Evolutionary conservation across 1,139 yeast species (phyloP).

Genomic region (Lizanozyma gosingica): DNA sequence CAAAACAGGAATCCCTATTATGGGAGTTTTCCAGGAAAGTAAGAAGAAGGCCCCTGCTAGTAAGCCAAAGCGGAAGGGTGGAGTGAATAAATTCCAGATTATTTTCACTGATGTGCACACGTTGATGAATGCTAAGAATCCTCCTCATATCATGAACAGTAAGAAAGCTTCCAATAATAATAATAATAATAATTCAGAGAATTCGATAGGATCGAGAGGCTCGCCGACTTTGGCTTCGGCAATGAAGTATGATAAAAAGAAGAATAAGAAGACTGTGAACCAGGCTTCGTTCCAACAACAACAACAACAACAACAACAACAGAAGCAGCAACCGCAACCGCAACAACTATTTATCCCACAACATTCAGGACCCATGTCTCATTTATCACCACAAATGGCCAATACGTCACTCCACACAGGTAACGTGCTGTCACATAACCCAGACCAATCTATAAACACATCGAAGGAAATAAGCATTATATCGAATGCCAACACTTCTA

Average conservation of each 20-base stretch:
- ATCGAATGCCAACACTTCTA: constrained; percentile 13
- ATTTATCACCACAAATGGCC: background rate
- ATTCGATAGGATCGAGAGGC: constrained; percentile 15
- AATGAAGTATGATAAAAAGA: background rate
- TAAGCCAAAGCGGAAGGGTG: constrained; percentile 15
- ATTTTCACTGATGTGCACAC: constrained; percentile 37
- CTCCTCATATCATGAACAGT: constrained; percentile 12
- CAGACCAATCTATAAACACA: background rate
- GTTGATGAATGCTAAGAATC: constrained; percentile 24
- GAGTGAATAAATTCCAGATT: constrained; percentile 40
- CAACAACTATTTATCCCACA: background rate
- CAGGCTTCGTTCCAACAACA: background rate
- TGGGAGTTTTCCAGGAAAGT: background rate
- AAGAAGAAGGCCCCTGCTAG: background rate
- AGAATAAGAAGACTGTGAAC: background rate
- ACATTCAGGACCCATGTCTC: background rate
- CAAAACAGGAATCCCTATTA: background rate
- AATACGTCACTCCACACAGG: constrained; percentile 7
- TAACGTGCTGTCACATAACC: background rate
- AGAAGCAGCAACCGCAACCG: background rate
- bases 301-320: background rate
- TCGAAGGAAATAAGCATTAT: constrained; percentile 8
- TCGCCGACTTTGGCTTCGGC: constrained; percentile 8
- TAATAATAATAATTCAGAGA: constrained; percentile 18
- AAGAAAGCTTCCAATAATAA: constrained; percentile 8